Percentiles rank a stretch among this genome's conserved stretches.
phyloP scores from a whole-genome alignment of 2,329 filamentous ascomycete species.

The Verticillium albo-atrum region DNA sequence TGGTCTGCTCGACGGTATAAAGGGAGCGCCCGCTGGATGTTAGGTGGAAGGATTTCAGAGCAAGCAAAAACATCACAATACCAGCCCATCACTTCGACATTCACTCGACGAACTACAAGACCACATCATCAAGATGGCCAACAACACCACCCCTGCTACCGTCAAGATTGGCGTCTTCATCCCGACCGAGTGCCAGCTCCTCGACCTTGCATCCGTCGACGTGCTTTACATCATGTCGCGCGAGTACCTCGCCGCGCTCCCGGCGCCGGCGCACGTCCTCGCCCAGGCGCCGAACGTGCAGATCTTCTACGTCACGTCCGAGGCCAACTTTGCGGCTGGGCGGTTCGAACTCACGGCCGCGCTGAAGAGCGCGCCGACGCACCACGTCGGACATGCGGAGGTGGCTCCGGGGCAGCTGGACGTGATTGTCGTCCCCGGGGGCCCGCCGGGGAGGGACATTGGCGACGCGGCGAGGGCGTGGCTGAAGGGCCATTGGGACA shows the following conservation, averaged over 20 bases:
- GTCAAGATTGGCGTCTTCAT: slow-evolving; percentile 43
- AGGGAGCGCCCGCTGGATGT: no score
- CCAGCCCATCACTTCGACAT: no score
- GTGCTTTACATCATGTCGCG: slow-evolving; percentile 41
- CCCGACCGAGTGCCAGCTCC: slow-evolving; percentile 39
- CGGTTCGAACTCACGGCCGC: slow-evolving; percentile 36
- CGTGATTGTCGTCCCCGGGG: slow-evolving; percentile 46
- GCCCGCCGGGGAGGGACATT: slow-evolving; percentile 32
- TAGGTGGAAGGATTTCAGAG: no score
- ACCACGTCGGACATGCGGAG: slow-evolving; percentile 37
- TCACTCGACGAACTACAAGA: no score
- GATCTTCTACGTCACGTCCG: slow-evolving; percentile 42
- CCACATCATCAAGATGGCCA: no score
- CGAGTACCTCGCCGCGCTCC: slow-evolving; percentile 33
- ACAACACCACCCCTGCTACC: slow-evolving; percentile 5
- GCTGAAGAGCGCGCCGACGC: slow-evolving; percentile 32
- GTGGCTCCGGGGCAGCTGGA: slow-evolving; percentile 48
- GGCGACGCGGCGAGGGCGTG: slow-evolving; percentile 33
- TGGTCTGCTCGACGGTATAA: no score
- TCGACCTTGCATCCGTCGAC: slow-evolving; percentile 47
- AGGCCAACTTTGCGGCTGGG: slow-evolving; percentile 20
- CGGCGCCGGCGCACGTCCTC: slow-evolving; percentile 28
- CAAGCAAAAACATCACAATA: no score
- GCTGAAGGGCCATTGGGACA: slow-evolving; percentile 34
- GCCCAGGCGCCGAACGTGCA: slow-evolving; percentile 36